phyloP scores from a whole-genome alignment of 352 stramenopile species.

The Phytophthora europaea region DNA sequence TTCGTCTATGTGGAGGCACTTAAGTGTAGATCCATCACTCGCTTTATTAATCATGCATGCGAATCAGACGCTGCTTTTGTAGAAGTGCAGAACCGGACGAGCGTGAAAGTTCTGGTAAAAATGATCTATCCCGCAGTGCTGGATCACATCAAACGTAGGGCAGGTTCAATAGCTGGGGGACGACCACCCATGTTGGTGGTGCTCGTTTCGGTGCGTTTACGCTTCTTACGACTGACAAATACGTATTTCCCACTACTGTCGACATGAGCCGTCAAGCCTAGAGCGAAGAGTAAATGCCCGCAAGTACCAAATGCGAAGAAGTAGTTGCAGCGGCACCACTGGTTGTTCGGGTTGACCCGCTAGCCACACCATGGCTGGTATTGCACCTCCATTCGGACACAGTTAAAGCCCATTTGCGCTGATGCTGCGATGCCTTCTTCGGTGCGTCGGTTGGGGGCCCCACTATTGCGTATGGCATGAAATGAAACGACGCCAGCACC shows the following conservation, averaged over 20 bases:
- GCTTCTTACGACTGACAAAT: constrained; percentile 6
- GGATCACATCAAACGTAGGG: neutral
- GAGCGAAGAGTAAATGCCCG: neutral
- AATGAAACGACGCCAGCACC: neutral
- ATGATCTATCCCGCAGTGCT: neutral
- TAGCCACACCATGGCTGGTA: neutral
- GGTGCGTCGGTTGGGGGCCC: neutral
- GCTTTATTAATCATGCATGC: constrained; percentile 5
- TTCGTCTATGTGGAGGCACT: constrained; percentile 21
- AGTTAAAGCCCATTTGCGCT: constrained; percentile 9
- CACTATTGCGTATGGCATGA: neutral
- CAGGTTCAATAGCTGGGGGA: neutral
- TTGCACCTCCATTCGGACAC: neutral
- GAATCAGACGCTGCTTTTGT: constrained; percentile 13
- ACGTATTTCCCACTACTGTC: neutral
- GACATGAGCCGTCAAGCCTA: neutral
- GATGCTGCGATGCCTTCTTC: constrained; percentile 9
- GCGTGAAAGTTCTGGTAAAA: constrained; percentile 5
- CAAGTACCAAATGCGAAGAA: constrained; percentile 11
- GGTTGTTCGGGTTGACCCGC: neutral
- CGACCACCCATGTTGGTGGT: neutral
- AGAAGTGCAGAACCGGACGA: constrained; percentile 12
- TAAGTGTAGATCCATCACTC: neutral
- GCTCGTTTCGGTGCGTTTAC: neutral
- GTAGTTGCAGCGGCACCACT: constrained; percentile 9